Base-by-base conservation (phyloP, 2,329 filamentous ascomycete species). In the Aspergillus viridinutans region DNA sequence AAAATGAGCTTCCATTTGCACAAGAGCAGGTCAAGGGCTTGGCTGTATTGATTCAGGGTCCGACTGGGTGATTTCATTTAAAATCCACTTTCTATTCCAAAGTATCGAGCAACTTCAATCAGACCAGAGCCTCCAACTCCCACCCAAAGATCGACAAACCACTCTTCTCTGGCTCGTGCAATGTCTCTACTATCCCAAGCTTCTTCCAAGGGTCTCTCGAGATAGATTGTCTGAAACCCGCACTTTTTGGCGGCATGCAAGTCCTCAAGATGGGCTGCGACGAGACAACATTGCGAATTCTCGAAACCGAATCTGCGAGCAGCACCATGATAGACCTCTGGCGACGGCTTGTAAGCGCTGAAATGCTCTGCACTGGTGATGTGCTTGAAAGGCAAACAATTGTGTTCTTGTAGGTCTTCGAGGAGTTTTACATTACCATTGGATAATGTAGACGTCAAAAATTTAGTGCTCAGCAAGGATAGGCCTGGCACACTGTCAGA, bases 251-350 rank as follows among this genome's bases (percentile, higher is more conserved):
- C 89, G 0, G 81, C 86, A 56, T 82, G 75, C 56, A 92, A 74
- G 72, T 92, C 89, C 9, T 70, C 73, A 58, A 92, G 74, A 73
- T 92, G 89, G 29, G 89, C 86, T 17, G 90, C 89, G 25, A 92
- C 87, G 83, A 92, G 86, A 38, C 85, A 87, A 53, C 90, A 86
- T 67, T 90, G 78, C 6, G 72, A 71, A 0, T 84, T 81, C 59
- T 78, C 62, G 35, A 85, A 60, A 0, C 81, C 82, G 54, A 92
- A 73, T 64, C 76, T 79, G 58, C 77, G 72, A 3, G 79, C 86
- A 1, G 87, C 88, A 10, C 88, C 88, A 6, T 83, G 77, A 67
- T 92, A 92, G 1, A 85, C 85, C 52, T 72, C 77, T 23, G 83
- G 81, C 59, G 83, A 79, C 1, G 89, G 89, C 77, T 92, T 92